These are phyloP conservation scores for Tetrahymena malaccensis DNA, from an alignment of 73 alveolate species.

Conservation along the genomic window DNA sequence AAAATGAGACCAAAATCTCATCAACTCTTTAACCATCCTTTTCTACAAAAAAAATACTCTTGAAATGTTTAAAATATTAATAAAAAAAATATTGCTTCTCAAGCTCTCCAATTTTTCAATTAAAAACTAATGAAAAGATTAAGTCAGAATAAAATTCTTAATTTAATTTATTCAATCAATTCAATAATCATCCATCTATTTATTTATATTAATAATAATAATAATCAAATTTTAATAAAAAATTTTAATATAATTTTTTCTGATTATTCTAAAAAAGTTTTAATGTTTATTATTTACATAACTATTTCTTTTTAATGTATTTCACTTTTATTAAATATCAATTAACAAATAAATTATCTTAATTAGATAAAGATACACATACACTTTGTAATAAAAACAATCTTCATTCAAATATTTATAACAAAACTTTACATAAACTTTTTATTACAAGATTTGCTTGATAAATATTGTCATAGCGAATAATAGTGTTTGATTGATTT, in stretches of 20 bases:
- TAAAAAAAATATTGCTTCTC: background rate
- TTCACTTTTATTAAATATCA: background rate
- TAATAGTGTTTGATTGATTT: too few species aligned
- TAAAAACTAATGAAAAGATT: background rate
- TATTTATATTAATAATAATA: too few species aligned
- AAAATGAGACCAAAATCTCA: slow-evolving; percentile 40
- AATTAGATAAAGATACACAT: too few species aligned
- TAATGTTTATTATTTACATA: background rate
- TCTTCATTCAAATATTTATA: too few species aligned
- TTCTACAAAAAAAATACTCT: slow-evolving; percentile 8
- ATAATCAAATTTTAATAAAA: background rate
- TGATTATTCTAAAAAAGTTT: background rate
- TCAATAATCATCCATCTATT: background rate
- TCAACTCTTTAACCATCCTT: slow-evolving; percentile 40
- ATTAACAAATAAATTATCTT: too few species aligned
- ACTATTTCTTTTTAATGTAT: background rate
- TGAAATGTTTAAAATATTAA: background rate
- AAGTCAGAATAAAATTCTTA: background rate
- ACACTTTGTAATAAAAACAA: too few species aligned
- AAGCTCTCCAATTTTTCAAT: background rate
- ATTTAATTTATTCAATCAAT: background rate
- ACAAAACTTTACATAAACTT: too few species aligned
- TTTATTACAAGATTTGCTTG: too few species aligned
- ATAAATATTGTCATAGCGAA: too few species aligned
- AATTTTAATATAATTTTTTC: background rate